These are phyloP conservation scores for Daldinia sp. DNA, from an alignment of 2,329 filamentous ascomycete species.

Conservation along the genomic window DNA sequence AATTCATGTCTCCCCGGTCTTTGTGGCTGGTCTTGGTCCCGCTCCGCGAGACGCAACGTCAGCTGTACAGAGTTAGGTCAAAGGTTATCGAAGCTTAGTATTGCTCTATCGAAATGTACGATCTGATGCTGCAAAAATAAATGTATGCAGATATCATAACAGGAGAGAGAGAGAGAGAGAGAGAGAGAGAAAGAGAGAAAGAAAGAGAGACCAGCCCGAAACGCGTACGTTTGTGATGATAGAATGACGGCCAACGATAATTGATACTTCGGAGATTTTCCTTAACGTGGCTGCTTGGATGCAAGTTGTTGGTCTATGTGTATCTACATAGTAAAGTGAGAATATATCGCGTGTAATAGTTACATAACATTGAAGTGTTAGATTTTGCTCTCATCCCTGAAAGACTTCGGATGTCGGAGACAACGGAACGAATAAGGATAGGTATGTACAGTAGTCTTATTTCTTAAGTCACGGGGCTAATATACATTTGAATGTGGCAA, in stretches of 20 bases:
- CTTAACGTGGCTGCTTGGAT: neutral
- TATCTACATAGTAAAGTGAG: no score
- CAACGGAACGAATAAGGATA: neutral
- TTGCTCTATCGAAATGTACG: slow-evolving; percentile 3
- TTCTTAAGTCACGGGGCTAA: neutral
- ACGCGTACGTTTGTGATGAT: neutral
- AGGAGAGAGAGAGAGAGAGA: neutral
- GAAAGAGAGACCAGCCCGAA: neutral
- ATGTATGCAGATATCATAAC: neutral
- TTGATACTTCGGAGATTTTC: neutral
- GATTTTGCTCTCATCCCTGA: neutral
- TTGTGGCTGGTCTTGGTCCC: slow-evolving; percentile 17
- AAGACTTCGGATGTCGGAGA: neutral
- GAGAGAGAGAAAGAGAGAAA: neutral
- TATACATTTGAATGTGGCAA: neutral
- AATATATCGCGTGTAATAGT: neutral
- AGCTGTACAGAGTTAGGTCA: slow-evolving; percentile 7
- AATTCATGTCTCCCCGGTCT: slow-evolving; percentile 6
- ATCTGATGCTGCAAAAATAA: neutral
- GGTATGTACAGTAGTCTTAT: neutral
- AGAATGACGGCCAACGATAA: neutral
- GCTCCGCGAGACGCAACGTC: slow-evolving; percentile 16
- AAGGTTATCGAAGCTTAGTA: slow-evolving; percentile 16
- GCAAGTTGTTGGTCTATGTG: neutral
- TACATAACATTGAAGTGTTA: slow-evolving; percentile 1